These are phyloP conservation scores for Grammothele lineata DNA, from an alignment of 768 basidiomycete genomes.

Conservation along the genomic window DNA sequence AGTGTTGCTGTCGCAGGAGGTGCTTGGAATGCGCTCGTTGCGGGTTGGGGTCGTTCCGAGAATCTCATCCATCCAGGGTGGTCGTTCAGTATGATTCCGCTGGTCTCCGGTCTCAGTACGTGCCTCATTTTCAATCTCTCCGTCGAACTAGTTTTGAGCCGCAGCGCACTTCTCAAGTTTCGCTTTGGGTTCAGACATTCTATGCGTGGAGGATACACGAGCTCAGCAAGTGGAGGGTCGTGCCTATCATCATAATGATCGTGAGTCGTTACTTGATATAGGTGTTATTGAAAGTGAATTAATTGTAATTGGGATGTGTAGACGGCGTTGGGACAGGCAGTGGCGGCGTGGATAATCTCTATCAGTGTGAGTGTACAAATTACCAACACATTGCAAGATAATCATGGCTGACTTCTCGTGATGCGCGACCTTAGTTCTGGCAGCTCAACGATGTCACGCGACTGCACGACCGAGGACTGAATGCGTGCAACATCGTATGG, in stretches of 20 bases:
- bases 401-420: not conserved
- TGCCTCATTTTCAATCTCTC: not conserved
- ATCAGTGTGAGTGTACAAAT: not conserved
- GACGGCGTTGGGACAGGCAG: not conserved
- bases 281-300: too few relatives aligned
- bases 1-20: not conserved
- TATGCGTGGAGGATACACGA: conserved; percentile 1
- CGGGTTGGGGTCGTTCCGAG: not conserved
- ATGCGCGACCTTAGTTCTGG: not conserved
- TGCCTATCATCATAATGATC: not conserved
- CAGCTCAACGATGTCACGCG: not conserved
- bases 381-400: not conserved
- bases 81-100: not conserved
- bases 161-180: not conserved
- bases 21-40: not conserved
- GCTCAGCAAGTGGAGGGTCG: not conserved
- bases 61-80: not conserved
- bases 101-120: not conserved
- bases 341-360: not conserved
- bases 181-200: not conserved
- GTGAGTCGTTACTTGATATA: not conserved
- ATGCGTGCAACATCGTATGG: not conserved
- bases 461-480: not conserved
- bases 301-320: too few relatives aligned
- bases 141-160: too few relatives aligned